Conservation (phyloP, 2,329 filamentous ascomycete genomes). For the Cladophialophora exuberans region DNA sequence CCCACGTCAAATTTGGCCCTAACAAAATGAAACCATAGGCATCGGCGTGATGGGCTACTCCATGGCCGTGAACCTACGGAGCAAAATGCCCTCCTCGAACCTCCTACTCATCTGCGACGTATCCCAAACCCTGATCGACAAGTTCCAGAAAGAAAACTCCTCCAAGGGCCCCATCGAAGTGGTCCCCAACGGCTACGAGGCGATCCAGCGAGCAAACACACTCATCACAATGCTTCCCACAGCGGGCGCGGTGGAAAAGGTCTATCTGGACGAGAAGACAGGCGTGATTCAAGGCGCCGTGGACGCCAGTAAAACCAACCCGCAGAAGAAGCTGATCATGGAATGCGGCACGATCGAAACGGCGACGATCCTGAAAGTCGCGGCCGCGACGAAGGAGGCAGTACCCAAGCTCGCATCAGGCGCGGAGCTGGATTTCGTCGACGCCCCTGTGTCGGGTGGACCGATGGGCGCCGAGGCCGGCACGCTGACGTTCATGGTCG, state of each 20-base stretch:
- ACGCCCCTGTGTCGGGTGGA: conserved; percentile 58
- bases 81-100: conserved; percentile 38
- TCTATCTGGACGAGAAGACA: conserved; percentile 51
- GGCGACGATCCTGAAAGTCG: conserved; percentile 52
- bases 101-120: conserved; percentile 46
- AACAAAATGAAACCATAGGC: conserved; percentile 27
- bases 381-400: conserved; percentile 36
- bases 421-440: conserved; percentile 51
- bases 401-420: conserved; percentile 18
- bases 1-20: too few relatives aligned
- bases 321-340: conserved; percentile 52
- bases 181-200: conserved; percentile 43
- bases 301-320: conserved; percentile 41
- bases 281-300: conserved; percentile 40
- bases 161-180: conserved; percentile 42
- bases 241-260: conserved; percentile 54
- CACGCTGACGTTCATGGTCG: conserved; percentile 61
- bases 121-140: conserved; percentile 40
- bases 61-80: conserved; percentile 46
- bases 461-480: conserved; percentile 56
- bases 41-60: conserved; percentile 49
- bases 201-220: conserved; percentile 48
- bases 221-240: conserved; percentile 60
- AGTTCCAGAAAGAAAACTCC: conserved; percentile 43
- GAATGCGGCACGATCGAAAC: conserved; percentile 63